These are phyloP conservation scores for Centaurea solstitialis DNA, from an alignment of 129 eudicot species.

Conservation along the genomic window DNA sequence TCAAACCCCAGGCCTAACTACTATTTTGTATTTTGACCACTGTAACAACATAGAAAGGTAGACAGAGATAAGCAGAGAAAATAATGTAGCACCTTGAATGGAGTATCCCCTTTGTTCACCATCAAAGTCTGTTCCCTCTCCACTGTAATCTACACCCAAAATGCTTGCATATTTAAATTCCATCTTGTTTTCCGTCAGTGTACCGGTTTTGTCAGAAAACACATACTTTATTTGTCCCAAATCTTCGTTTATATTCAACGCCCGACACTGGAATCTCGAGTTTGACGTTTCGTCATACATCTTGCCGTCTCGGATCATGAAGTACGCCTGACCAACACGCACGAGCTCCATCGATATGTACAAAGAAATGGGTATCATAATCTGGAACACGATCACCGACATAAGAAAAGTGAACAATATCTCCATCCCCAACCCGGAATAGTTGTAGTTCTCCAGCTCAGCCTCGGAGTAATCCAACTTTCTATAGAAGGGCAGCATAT, in stretches of 20 bases:
- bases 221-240: constrained; percentile 95
- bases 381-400: constrained; percentile 92
- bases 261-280: constrained; percentile 87
- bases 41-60: not conserved
- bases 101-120: constrained; percentile 48
- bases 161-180: constrained; percentile 91
- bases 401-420: constrained; percentile 79
- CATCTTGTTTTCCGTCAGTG: constrained; percentile 98
- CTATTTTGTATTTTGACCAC: too few species aligned
- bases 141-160: constrained; percentile 68
- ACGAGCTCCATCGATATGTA: constrained; percentile 99
- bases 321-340: constrained; percentile 96
- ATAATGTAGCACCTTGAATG: constrained; percentile 56
- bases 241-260: constrained; percentile 93
- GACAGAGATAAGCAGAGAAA: constrained; percentile 2
- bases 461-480: constrained; percentile 57
- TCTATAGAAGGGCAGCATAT: constrained; percentile 65
- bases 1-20: too few species aligned
- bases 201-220: constrained; percentile 95
- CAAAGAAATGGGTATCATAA: constrained; percentile 95
- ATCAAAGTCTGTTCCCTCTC: constrained; percentile 34
- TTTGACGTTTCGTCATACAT: constrained; percentile 73
- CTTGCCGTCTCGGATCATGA: constrained; percentile 73
- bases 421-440: constrained; percentile 83
- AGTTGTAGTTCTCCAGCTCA: constrained; percentile 55